Percentiles rank a stretch among this genome's conserved stretches.
Conservation (phyloP, 345 rosid species). For the Erucastrum elatum region DNA sequence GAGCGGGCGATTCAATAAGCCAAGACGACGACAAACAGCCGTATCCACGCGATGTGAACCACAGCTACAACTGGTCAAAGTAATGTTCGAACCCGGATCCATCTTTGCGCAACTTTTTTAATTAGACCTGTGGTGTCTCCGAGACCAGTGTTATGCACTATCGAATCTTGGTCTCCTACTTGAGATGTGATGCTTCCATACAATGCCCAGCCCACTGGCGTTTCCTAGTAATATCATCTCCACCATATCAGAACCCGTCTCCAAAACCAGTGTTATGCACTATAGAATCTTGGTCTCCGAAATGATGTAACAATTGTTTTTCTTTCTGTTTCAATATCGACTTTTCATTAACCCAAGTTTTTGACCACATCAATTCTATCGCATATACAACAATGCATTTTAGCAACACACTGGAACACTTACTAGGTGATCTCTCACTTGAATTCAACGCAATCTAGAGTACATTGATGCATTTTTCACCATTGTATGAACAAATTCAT, state of each 20-base stretch:
- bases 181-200: slow-evolving; percentile 69
- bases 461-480: too few relatives aligned
- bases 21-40: slow-evolving; percentile 49
- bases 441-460: too few relatives aligned
- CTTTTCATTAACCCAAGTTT: too few relatives aligned
- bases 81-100: slow-evolving; percentile 50
- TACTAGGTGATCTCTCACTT: too few relatives aligned
- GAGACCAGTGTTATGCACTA: slow-evolving; percentile 46
- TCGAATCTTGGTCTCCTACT: slow-evolving; percentile 51
- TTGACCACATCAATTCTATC: too few relatives aligned
- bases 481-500: too few relatives aligned
- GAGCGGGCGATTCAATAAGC: slow-evolving; percentile 49
- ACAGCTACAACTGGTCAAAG: slow-evolving; percentile 63
- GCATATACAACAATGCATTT: too few relatives aligned
- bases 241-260: slow-evolving; percentile 49
- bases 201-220: slow-evolving; percentile 78
- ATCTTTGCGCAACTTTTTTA: slow-evolving; percentile 50
- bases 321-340: too few relatives aligned
- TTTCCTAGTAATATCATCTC: slow-evolving; percentile 86
- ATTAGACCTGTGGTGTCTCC: slow-evolving; percentile 11
- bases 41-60: slow-evolving; percentile 53
- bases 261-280: slow-evolving; percentile 47
- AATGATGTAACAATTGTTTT: too few relatives aligned
- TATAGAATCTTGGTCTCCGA: slow-evolving; percentile 45
- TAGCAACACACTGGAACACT: too few relatives aligned